Base-by-base conservation (phyloP, 2,329 filamentous ascomycete genomes). In the Zasmidium cellare region DNA sequence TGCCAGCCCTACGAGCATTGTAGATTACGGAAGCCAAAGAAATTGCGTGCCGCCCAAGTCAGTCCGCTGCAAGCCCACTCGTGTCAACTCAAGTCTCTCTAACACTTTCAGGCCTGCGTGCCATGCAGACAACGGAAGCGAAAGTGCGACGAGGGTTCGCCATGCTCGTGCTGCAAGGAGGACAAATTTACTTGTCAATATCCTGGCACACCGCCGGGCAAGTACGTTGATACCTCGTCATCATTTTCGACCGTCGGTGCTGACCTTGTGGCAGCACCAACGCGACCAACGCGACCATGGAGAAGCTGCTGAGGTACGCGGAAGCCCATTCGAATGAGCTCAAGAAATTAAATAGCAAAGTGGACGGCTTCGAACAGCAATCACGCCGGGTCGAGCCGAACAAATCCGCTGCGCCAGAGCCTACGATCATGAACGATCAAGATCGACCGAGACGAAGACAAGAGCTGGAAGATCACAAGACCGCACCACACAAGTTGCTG, bases 141-240 rank as follows among this genome's bases (percentile, higher is more conserved):
- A 14, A 96, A 96, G 75, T 96, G 92, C 72, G 91, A 96, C 68
- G 92, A 96, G 78, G 87, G 87, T 11, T 87, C 89, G 64, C 92
- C 89, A 67, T 93, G 91, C 71, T 91, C 88, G 44, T 86, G 86
- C 68, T 99, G 94, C 73, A 89, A 88, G 67, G 92, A 97, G 66
- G 96, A 96, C 72, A 87, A 84, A 64, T 82, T 91, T 28, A 82
- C 87, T 53, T 99, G 91, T 78, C 87, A 90, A 74, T 97, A 97
- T 74, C 87, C 92, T 64, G 92, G 97, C 70, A 89, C 94, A 5
- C 89, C 91, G 20, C 91, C 91, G 16, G 94, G 96, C 71, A 93
- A 96, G 90, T 96, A 81, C 72, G 88, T 60, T 63, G 52, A 47
- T 14, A 11, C 14, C 35, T 35, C 3, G 3, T 52, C 22, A 23